These are phyloP conservation scores for Amylocarpus encephaloides DNA, from an alignment of 2,329 filamentous ascomycete species.

Conservation along the genomic window DNA sequence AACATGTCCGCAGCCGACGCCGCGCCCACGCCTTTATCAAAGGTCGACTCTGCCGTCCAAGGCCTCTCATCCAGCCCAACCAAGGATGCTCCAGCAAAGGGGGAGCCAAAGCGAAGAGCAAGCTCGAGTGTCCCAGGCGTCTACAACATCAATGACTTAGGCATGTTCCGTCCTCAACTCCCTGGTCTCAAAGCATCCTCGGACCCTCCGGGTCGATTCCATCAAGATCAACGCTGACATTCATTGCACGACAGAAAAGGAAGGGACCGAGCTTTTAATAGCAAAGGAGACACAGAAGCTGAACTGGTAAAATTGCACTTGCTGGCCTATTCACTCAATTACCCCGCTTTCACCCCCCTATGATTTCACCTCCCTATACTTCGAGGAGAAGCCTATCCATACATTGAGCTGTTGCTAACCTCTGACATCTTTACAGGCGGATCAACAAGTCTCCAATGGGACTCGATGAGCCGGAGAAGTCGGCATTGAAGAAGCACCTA, in stretches of 20 bases:
- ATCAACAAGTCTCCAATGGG: slow-evolving; percentile 78
- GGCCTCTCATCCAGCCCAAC: slow-evolving; percentile 64
- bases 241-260: slow-evolving; percentile 52
- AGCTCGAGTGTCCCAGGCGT: slow-evolving; percentile 70
- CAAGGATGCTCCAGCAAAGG: slow-evolving; percentile 51
- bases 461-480: slow-evolving; percentile 73
- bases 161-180: slow-evolving; percentile 45
- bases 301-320: slow-evolving; percentile 61
- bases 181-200: background rate
- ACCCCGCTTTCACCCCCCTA: slow-evolving; percentile 3
- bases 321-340: slow-evolving; percentile 5
- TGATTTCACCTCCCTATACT: too few species aligned
- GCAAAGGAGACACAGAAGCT: slow-evolving; percentile 79
- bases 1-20: slow-evolving; percentile 47
- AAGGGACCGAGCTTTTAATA: slow-evolving; percentile 65
- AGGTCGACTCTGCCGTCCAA: slow-evolving; percentile 88
- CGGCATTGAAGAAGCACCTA: slow-evolving; percentile 66
- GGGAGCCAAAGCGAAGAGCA: slow-evolving; percentile 54
- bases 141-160: slow-evolving; percentile 77
- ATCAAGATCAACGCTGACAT: slow-evolving; percentile 13
- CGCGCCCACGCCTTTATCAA: slow-evolving; percentile 54
- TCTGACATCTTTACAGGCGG: slow-evolving; percentile 59
- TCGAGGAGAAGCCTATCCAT: background rate
- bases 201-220: slow-evolving; percentile 7
- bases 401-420: slow-evolving; percentile 6